These are phyloP conservation scores for Aristolochia californica DNA, from an alignment of 164 flowering plant species.

Conservation along the genomic window DNA sequence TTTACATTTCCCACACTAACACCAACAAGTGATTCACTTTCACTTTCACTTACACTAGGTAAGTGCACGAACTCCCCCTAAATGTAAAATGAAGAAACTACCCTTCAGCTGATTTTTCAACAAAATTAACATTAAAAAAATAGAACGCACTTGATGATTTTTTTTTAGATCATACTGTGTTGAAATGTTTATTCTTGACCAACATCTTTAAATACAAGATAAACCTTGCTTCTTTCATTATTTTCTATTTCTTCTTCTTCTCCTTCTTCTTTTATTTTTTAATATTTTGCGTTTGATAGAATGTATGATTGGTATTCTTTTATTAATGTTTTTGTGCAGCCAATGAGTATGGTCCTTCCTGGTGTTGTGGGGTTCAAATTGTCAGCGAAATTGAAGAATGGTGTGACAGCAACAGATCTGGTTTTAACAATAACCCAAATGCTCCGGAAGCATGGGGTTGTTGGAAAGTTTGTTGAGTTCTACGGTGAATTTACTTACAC, in stretches of 20 bases:
- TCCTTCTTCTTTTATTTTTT: not conserved
- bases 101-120: no score
- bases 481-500: constrained; percentile 43
- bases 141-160: not conserved
- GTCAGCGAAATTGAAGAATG: constrained; percentile 58
- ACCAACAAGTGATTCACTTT: no score
- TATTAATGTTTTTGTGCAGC: constrained; percentile 29
- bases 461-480: constrained; percentile 93
- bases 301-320: no score
- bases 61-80: no score
- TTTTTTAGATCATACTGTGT: no score
- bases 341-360: constrained; percentile 98
- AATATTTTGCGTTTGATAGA: not conserved
- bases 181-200: no score
- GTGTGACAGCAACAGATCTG: constrained; percentile 93
- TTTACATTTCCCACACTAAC: no score
- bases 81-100: no score
- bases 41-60: no score
- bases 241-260: not conserved
- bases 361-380: constrained; percentile 94
- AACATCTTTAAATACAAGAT: no score
- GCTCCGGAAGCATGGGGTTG: constrained; percentile 91
- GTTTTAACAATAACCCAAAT: constrained; percentile 93
- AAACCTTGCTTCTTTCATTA: no score
- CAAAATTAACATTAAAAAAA: no score